Percentiles rank a stretch among this genome's conserved stretches.
These are phyloP conservation scores for Thraustotheca clavata DNA, from an alignment of 352 stramenopile genomes.

Conservation along the genomic window DNA sequence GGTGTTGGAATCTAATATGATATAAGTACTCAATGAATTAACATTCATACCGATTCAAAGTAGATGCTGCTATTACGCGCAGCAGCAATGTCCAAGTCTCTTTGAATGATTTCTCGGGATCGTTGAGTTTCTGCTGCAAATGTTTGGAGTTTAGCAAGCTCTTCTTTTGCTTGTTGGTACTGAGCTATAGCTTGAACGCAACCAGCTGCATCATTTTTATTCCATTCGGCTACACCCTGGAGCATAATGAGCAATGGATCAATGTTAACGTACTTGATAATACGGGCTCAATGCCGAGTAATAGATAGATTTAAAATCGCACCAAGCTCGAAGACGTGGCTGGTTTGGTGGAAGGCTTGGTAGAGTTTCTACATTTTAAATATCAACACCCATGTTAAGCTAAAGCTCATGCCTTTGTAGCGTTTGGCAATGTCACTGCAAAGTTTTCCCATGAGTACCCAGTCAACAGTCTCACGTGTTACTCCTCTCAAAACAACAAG, in stretches of 20 bases:
- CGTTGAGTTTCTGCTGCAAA: conserved; percentile 40
- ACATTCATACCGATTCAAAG: conserved; percentile 42
- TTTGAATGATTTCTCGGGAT: conserved; percentile 54
- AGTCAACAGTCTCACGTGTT: conserved; percentile 48
- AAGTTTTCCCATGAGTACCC: conserved; percentile 56
- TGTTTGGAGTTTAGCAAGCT: conserved; percentile 31
- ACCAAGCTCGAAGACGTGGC: conserved; percentile 30
- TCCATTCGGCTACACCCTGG: conserved; percentile 43
- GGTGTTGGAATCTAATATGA: conserved; percentile 39
- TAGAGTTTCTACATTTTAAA: background rate
- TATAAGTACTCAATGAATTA: background rate
- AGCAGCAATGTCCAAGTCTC: conserved; percentile 57
- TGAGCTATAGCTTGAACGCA: conserved; percentile 53
- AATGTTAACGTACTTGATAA: conserved; percentile 32
- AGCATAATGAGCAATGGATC: background rate
- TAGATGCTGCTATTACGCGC: conserved; percentile 63
- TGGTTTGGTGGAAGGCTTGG: background rate
- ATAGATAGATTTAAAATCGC: conserved; percentile 49
- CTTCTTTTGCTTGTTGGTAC: conserved; percentile 38
- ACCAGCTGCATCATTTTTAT: conserved; percentile 33
- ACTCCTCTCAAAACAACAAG: conserved; percentile 54
- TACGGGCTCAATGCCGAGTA: conserved; percentile 49
- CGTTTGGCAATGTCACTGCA: conserved; percentile 43
- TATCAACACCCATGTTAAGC: background rate
- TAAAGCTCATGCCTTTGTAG: conserved; percentile 30